Conservation (phyloP, 202 grass and related monocot species). For the Zoysia matrella region DNA sequence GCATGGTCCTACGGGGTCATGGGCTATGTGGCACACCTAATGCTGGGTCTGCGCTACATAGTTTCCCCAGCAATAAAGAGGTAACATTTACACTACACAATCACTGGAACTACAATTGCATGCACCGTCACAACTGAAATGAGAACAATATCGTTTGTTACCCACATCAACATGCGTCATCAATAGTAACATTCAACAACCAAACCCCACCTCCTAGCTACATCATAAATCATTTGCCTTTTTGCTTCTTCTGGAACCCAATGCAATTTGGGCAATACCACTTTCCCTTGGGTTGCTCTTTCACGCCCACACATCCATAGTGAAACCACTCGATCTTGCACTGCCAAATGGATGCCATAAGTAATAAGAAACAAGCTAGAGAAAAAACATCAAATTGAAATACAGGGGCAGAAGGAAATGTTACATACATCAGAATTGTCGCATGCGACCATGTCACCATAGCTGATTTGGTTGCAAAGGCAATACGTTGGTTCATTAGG, state of each 20-base stretch:
- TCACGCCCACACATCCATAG: conserved; percentile 84
- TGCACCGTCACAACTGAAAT: neutral
- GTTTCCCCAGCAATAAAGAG: neutral
- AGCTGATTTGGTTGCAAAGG: conserved; percentile 96
- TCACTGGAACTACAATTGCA: conserved; percentile 39
- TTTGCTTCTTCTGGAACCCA: conserved; percentile 76
- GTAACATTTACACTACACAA: conserved; percentile 45
- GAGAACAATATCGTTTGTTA: neutral
- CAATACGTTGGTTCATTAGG: conserved; percentile 97
- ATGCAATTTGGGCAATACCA: conserved; percentile 85
- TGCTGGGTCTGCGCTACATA: too few relatives aligned
- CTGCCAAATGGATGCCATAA: conserved; percentile 46
- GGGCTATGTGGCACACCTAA: neutral
- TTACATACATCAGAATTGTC: conserved; percentile 24
- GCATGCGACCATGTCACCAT: conserved; percentile 82
- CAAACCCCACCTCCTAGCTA: conserved; percentile 14
- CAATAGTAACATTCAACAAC: conserved; percentile 22
- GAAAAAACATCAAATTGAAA: neutral
- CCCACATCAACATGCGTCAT: neutral
- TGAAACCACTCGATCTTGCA: conserved; percentile 99
- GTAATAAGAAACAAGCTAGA: neutral
- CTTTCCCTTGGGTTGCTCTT: conserved; percentile 92
- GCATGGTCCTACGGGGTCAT: neutral
- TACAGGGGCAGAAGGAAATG: neutral
- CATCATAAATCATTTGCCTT: conserved; percentile 59